Evolutionary conservation across 345 rosid species (phyloP).

Genomic region (Acer yangbiense): DNA sequence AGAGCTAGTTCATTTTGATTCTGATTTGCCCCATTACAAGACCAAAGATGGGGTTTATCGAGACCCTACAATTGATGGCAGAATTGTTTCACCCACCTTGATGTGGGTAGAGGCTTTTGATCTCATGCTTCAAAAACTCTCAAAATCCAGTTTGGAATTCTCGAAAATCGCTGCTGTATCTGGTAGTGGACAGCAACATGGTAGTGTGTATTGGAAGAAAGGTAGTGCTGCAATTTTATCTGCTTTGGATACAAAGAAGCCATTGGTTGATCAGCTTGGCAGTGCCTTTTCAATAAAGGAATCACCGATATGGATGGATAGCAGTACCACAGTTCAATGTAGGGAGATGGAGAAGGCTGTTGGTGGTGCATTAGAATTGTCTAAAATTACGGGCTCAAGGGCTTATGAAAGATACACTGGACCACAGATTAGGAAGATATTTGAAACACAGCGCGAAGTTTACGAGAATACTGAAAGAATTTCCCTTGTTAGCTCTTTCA

Average conservation of each 20-base stretch:
- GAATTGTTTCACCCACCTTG: conserved; percentile 91
- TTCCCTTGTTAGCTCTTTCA: conserved; percentile 92
- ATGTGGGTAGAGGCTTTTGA: conserved; percentile 99
- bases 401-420: conserved; percentile 88
- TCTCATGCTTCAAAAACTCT: conserved; percentile 66
- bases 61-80: conserved; percentile 62
- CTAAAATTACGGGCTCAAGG: conserved; percentile 74
- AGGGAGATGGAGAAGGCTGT: conserved; percentile 85
- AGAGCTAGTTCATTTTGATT: conserved; percentile 76
- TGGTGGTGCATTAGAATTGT: conserved; percentile 83
- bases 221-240: conserved; percentile 57
- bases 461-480: conserved; percentile 78
- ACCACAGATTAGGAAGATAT: conserved; percentile 80
- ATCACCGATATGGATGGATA: conserved; percentile 96
- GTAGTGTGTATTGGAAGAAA: conserved; percentile 90
- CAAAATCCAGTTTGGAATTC: conserved; percentile 58
- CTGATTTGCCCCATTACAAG: conserved; percentile 75
- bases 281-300: conserved; percentile 68
- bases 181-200: conserved; percentile 97
- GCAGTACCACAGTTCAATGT: conserved; percentile 81
- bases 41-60: conserved; percentile 86
- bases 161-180: conserved; percentile 75
- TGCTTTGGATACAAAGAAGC: conserved; percentile 56
- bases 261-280: conserved; percentile 60
- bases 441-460: conserved; percentile 40